These are phyloP conservation scores for Nicotiana otophora DNA, from an alignment of 257 asterid species.

Conservation along the genomic window DNA sequence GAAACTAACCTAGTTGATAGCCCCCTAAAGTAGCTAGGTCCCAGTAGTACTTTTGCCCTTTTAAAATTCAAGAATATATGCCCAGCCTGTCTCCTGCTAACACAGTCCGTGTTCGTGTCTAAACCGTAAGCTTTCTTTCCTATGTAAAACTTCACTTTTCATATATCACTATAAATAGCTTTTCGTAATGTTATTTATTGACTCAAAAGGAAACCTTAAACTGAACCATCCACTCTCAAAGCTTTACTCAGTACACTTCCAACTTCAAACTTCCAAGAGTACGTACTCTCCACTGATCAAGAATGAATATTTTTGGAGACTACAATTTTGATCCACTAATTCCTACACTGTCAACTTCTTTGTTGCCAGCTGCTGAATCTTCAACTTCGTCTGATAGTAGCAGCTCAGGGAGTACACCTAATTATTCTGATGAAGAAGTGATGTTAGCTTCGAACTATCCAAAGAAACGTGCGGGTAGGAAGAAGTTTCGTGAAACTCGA, in stretches of 20 bases:
- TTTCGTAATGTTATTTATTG: not conserved
- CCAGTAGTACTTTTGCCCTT: not conserved
- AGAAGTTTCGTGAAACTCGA: no score
- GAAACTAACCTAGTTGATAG: not conserved
- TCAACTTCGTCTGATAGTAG: not conserved
- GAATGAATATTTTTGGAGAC: not conserved
- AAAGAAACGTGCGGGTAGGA: no score
- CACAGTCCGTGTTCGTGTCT: no score
- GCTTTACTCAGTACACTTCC: not conserved
- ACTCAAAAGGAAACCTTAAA: not conserved
- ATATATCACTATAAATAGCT: no score
- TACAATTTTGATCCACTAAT: not conserved
- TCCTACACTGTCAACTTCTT: not conserved
- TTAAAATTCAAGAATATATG: no score
- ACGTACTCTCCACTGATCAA: not conserved
- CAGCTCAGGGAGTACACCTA: no score
- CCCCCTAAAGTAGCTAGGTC: not conserved
- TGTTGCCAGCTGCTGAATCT: not conserved
- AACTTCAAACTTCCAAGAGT: no score
- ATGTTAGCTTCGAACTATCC: no score
- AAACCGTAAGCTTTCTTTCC: no score
- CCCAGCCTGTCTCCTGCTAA: no score
- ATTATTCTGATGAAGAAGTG: no score
- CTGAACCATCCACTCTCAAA: not conserved
- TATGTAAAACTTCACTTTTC: no score